Conservation (phyloP, 345 rosid genomes). For the Eucalyptus marginata region DNA sequence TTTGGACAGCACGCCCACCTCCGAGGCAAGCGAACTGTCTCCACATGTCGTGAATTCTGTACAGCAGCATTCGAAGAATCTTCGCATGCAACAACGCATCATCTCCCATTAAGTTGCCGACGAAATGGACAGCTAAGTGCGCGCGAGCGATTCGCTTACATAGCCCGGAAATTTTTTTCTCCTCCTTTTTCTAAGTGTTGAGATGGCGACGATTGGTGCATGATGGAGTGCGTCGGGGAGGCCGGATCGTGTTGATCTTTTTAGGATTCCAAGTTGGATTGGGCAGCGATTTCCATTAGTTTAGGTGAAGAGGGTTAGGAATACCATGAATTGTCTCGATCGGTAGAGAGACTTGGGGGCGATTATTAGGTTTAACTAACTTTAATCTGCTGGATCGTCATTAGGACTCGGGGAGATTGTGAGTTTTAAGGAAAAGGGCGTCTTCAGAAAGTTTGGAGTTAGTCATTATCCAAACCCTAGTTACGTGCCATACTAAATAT, state of each 20-base stretch:
- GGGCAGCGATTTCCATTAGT: background rate
- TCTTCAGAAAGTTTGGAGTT: background rate
- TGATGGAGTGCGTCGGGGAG: background rate
- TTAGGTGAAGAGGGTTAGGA: background rate
- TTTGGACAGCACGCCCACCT: background rate
- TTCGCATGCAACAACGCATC: background rate
- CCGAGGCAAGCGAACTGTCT: background rate
- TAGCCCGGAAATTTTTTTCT: background rate
- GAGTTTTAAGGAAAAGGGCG: background rate
- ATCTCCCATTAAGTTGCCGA: background rate
- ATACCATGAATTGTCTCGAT: background rate
- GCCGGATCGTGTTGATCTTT: background rate
- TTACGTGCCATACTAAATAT: background rate
- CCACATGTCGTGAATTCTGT: background rate
- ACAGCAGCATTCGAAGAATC: background rate
- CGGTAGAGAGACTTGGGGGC: background rate
- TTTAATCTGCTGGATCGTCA: background rate
- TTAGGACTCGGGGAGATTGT: background rate
- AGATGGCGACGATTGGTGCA: background rate
- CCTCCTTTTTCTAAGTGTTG: background rate
- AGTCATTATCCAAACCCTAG: background rate
- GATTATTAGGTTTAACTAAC: background rate
- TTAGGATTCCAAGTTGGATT: background rate
- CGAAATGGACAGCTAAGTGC: background rate
- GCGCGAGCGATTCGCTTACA: background rate